phyloP scores from a whole-genome alignment of 1,284 basidiomycete genomes.

The Macrocystidia cucumis region DNA sequence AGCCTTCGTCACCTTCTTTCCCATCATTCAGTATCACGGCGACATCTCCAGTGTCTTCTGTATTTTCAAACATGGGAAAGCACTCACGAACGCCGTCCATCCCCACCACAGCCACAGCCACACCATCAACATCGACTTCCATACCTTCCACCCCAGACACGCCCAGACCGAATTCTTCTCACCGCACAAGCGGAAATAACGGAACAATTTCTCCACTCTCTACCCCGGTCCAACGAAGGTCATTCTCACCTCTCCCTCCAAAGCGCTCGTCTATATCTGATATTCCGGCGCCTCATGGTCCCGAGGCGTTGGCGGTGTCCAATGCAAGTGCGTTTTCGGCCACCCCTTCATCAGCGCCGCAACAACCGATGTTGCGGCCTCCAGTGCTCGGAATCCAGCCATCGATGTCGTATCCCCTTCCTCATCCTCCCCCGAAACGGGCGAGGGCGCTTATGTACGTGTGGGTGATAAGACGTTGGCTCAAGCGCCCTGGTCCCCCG shows the following conservation, averaged over 20 bases:
- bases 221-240: neutral
- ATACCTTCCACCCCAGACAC: neutral
- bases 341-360: conserved; percentile 13
- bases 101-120: conserved; percentile 3
- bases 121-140: neutral
- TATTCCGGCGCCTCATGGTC: conserved; percentile 8
- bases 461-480: conserved; percentile 79
- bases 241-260: conserved; percentile 3
- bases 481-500: conserved; percentile 40
- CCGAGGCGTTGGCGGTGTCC: no score
- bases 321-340: no score
- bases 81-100: neutral
- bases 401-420: conserved; percentile 22
- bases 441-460: conserved; percentile 60
- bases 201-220: no score
- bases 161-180: neutral
- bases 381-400: conserved; percentile 62
- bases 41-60: no score
- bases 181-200: neutral
- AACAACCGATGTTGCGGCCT: conserved; percentile 35
- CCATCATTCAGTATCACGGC: no score
- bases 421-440: conserved; percentile 29
- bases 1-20: no score
- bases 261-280: no score
- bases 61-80: neutral